Evolutionary conservation across 441 rosid genomes (phyloP).

Genomic region (Gossypium davidsonii): DNA sequence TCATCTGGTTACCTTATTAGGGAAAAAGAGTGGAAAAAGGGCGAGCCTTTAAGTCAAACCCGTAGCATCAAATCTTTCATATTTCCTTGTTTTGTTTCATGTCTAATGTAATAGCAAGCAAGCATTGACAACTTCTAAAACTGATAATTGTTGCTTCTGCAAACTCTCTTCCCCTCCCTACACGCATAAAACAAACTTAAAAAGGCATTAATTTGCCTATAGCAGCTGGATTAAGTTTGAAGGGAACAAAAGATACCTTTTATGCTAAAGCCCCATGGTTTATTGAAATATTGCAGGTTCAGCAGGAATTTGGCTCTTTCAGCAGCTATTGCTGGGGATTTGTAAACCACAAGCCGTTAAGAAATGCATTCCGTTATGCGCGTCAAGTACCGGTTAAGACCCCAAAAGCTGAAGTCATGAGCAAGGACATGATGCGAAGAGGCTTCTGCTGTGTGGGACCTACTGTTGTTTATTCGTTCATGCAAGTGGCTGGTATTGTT

Average conservation of each 20-base stretch:
- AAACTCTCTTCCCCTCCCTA: background rate
- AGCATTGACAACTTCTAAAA: background rate
- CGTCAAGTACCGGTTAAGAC: constrained; percentile 81
- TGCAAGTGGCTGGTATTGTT: constrained; percentile 72
- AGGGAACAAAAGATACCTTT: background rate
- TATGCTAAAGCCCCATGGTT: background rate
- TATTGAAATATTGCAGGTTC: constrained; percentile 47
- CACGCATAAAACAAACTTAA: background rate
- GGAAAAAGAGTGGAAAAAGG: background rate
- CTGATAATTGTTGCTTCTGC: background rate
- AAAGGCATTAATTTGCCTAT: background rate
- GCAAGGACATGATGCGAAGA: constrained; percentile 88
- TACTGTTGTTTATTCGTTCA: constrained; percentile 70
- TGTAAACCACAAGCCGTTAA: constrained; percentile 51
- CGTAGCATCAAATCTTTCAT: constrained; percentile 10
- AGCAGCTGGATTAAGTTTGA: background rate
- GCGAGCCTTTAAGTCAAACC: background rate
- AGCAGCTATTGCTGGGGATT: constrained; percentile 74
- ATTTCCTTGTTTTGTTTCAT: background rate
- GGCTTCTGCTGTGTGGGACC: constrained; percentile 92
- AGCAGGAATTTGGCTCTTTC: constrained; percentile 77
- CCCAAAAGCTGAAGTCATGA: constrained; percentile 74
- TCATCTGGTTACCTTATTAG: background rate
- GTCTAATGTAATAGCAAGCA: background rate
- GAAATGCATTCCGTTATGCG: constrained; percentile 55